These are phyloP conservation scores for Nakazawaea sp. DNA, from an alignment of 805 yeast genomes.

Conservation along the genomic window DNA sequence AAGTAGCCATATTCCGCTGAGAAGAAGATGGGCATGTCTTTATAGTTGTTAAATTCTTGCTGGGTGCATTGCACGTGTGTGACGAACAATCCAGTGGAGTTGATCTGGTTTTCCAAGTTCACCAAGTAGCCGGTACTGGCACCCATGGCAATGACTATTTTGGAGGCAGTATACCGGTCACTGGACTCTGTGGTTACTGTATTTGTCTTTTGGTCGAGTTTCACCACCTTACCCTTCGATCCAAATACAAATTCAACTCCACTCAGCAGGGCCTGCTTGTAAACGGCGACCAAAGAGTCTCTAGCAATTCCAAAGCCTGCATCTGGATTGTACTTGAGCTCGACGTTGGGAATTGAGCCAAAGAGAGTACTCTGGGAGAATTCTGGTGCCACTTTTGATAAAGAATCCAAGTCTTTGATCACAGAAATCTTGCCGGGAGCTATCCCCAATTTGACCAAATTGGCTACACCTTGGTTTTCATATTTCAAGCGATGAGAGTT, in stretches of 20 bases:
- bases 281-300: slow-evolving; percentile 18
- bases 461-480: slow-evolving; percentile 19
- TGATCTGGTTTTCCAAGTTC: slow-evolving; percentile 22
- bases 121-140: slow-evolving; percentile 29
- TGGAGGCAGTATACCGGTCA: slow-evolving; percentile 19
- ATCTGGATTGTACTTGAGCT: slow-evolving; percentile 19
- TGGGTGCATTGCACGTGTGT: slow-evolving; percentile 29
- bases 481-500: slow-evolving; percentile 18
- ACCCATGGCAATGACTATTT: slow-evolving; percentile 28
- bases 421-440: slow-evolving; percentile 17
- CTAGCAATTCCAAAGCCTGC: slow-evolving; percentile 24
- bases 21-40: slow-evolving; percentile 34
- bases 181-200: slow-evolving; percentile 19
- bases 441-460: slow-evolving; percentile 18
- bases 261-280: slow-evolving; percentile 12
- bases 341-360: slow-evolving; percentile 8
- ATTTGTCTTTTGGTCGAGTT: slow-evolving; percentile 3
- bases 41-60: slow-evolving; percentile 27
- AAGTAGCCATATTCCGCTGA: slow-evolving; percentile 35
- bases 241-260: slow-evolving; percentile 19
- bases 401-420: slow-evolving; percentile 13
- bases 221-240: slow-evolving; percentile 10
- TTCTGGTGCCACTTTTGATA: slow-evolving; percentile 16
- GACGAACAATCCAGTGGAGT: slow-evolving; percentile 30
- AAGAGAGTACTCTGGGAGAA: slow-evolving; percentile 16